Conservation (phyloP, 305 asterid species). For the Stenogyne calaminthoides region DNA sequence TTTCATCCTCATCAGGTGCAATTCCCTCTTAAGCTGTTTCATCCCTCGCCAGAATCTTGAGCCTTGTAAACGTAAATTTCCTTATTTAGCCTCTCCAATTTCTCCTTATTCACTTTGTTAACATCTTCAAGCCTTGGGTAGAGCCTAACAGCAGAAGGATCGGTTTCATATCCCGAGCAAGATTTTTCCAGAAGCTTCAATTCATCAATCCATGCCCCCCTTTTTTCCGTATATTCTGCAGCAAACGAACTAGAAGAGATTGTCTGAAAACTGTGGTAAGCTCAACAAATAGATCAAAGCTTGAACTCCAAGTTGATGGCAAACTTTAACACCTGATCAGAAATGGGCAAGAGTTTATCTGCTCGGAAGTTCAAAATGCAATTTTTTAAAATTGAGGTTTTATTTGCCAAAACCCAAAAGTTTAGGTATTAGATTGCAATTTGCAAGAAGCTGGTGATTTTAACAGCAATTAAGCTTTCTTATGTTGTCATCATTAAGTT, state of each 20-base stretch:
- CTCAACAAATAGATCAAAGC: slow-evolving; percentile 63
- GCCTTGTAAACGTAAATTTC: slow-evolving; percentile 51
- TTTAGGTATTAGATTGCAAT: too few relatives aligned
- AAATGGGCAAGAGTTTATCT: too few relatives aligned
- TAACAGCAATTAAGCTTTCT: neutral
- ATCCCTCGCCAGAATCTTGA: slow-evolving; percentile 53
- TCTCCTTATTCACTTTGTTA: slow-evolving; percentile 49
- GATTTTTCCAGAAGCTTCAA: slow-evolving; percentile 54
- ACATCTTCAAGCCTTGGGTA: slow-evolving; percentile 67
- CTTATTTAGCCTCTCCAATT: slow-evolving; percentile 42
- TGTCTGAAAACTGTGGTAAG: slow-evolving; percentile 68
- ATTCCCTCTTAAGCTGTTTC: slow-evolving; percentile 72
- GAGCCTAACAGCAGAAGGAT: slow-evolving; percentile 59
- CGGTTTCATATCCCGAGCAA: slow-evolving; percentile 47
- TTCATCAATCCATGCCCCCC: slow-evolving; percentile 43
- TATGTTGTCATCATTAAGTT: neutral
- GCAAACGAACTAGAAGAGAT: slow-evolving; percentile 51
- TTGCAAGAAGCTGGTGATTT: too few relatives aligned
- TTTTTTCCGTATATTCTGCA: slow-evolving; percentile 68
- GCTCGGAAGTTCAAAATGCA: too few relatives aligned
- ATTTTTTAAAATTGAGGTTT: too few relatives aligned
- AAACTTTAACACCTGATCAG: too few relatives aligned
- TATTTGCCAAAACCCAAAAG: too few relatives aligned
- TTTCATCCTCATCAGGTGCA: slow-evolving; percentile 58
- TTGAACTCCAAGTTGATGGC: slow-evolving; percentile 46